Conservation (phyloP, 768 basidiomycete genomes). For the Rhizopogon rudus region DNA sequence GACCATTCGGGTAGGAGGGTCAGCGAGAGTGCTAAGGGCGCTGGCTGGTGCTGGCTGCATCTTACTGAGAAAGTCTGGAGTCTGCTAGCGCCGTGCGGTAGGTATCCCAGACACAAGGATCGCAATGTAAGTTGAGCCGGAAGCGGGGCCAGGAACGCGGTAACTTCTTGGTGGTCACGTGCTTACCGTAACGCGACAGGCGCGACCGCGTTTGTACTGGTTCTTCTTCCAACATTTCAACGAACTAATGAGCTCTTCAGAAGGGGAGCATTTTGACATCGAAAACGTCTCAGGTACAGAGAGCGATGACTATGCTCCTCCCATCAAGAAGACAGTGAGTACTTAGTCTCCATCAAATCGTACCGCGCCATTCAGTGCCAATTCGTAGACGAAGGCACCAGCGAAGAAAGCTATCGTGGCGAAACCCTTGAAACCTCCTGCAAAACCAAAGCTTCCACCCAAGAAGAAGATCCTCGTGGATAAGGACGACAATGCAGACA, state of each 20-base stretch:
- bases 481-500: slow-evolving; percentile 59
- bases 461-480: slow-evolving; percentile 73
- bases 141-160: background rate
- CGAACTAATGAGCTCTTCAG: slow-evolving; percentile 65
- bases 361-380: slow-evolving; percentile 13
- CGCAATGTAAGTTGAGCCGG: background rate
- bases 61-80: slow-evolving; percentile 20
- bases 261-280: slow-evolving; percentile 63
- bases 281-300: slow-evolving; percentile 54
- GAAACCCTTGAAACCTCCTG: slow-evolving; percentile 36
- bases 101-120: background rate
- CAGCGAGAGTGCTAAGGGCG: slow-evolving; percentile 51
- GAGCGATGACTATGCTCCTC: slow-evolving; percentile 64
- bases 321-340: slow-evolving; percentile 46
- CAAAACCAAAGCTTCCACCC: slow-evolving; percentile 46
- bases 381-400: slow-evolving; percentile 27
- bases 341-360: background rate
- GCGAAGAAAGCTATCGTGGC: slow-evolving; percentile 31
- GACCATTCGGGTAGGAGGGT: slow-evolving; percentile 56
- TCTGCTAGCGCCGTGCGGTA: background rate
- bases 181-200: too few relatives aligned
- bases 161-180: too few relatives aligned
- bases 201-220: too few relatives aligned
- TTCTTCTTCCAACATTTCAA: slow-evolving; percentile 3
- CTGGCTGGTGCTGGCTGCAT: slow-evolving; percentile 13